phyloP scores from a whole-genome alignment of 805 yeast genomes.

The Naumovozyma castellii region DNA sequence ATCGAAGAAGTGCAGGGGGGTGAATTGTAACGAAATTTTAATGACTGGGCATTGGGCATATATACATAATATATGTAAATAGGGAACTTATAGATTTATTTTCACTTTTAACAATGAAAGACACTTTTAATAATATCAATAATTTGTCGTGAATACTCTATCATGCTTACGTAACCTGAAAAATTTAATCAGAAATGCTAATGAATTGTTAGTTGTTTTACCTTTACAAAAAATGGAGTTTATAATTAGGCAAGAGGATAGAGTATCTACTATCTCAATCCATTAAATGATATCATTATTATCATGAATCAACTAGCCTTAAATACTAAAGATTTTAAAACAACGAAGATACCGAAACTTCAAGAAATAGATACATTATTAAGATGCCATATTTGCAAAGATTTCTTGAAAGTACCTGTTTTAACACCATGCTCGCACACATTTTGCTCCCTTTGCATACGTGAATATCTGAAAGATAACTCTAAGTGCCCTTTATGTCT shows the following conservation, averaged over 20 bases:
- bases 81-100: neutral
- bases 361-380: conserved; percentile 57
- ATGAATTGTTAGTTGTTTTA: too few species aligned
- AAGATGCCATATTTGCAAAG: conserved; percentile 84
- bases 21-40: neutral
- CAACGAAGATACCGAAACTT: conserved; percentile 45
- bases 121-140: too few species aligned
- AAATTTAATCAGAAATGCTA: too few species aligned
- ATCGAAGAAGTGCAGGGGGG: neutral
- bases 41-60: neutral
- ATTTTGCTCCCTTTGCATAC: conserved; percentile 79
- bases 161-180: neutral
- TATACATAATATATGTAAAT: neutral
- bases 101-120: too few species aligned
- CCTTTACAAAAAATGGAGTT: too few species aligned
- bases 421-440: conserved; percentile 80
- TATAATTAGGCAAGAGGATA: too few species aligned
- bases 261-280: neutral
- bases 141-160: too few species aligned
- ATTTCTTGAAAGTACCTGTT: conserved; percentile 68
- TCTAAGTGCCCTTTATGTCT: conserved; percentile 73
- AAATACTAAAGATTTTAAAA: conserved; percentile 67
- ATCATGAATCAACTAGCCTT: conserved; percentile 24
- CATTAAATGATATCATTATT: neutral
- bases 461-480: conserved; percentile 53